Base-by-base conservation (phyloP, 225 moss, liverwort and hornwort genomes). In the Bryum argenteum region DNA sequence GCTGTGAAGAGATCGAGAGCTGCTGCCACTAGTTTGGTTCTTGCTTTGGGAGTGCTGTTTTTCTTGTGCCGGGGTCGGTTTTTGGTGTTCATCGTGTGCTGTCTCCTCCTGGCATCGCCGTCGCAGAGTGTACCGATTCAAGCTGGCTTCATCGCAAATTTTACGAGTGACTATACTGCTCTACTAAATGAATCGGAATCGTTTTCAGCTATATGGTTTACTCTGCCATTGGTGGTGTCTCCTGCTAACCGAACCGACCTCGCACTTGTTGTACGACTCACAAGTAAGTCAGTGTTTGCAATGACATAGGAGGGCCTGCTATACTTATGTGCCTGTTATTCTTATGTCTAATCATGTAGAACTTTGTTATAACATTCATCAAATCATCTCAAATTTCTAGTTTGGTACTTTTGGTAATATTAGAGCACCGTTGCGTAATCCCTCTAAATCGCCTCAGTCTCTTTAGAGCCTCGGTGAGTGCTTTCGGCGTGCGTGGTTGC, bases 141-240 rank as follows among this genome's bases (percentile, higher is more conserved):
- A 48, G 48, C 48, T 16, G 48, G 48, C 5, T 48, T 48, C 8
- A 48, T 16, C 1, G 8, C 48, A 11, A 1, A 17, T 17, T 16
- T 8, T 15, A 33, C 33, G 33, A 33, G 33, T 33, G 33, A 33
- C 48, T 15, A 8, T 48, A 48, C 17, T 17, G 4, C 3, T 33
- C 5, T 5, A 33, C 1, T 3, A 48, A 48, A 6, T 48, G 1
- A n/a, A n/a, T 6, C 48, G 17, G 8, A 3, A 4, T 5, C 1
- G 5, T 1, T 0, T 2, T 6, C 16, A 48, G 1, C 0, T 1
- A 1, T 11, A 1, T 6, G 6, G 48, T n/a, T n/a, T n/a, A 17
- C 17, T 16, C 6, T 0, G 1, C 17, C 4, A 6, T 15, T 48
- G 48, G 16, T 48, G 8, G 13, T 15, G 48, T 48, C 48, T 17